Base-by-base conservation (phyloP, 192 early-diverging fungal genomes). In the Lunasporangiospora selenospora region DNA sequence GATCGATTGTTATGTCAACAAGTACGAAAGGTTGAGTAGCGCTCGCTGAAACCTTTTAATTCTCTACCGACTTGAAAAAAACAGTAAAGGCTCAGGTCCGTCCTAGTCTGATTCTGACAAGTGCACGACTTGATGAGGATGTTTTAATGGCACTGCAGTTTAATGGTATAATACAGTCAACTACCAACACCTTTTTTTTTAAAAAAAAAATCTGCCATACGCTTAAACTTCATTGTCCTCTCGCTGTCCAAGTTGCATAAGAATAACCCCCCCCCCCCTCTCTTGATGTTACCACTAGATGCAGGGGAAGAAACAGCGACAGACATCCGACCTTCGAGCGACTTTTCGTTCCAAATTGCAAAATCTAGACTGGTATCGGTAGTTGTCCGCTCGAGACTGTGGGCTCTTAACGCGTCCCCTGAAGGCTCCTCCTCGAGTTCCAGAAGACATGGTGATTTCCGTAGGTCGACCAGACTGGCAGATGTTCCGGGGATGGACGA, bases 361-460 rank as follows among this genome's bases (percentile, higher is more conserved):
- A 77, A 75, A 51, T 63, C 62, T 0, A 73, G 56, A 26, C 52
- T 80, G 2, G 36, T 80, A 1, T 75, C 67, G 0, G 54, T 75
- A 26, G 33, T n/a, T 9, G 61, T 76, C 7, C 52, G 57, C 24
- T 45, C 33, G 16, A 6, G n/a, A 5, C 19, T 41, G 50, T 15
- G 18, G 27, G 13, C n/a, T 38, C 9, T 55, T 33, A 10, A 31
- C 32, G 4, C 51, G 38, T 12, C 6, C 19, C 12, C 27, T n/a
- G n/a, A n/a, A n/a, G n/a, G n/a, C n/a, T n/a, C n/a, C n/a, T n/a
- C n/a, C n/a, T n/a, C n/a, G n/a, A n/a, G n/a, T n/a, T n/a, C n/a
- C n/a, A n/a, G n/a, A n/a, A n/a, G n/a, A n/a, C n/a, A n/a, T n/a
- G n/a, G n/a, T n/a, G n/a, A n/a, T n/a, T n/a, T n/a, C n/a, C 19